A percentile compares a stretch with the other conserved stretches of the same genome.
These are phyloP conservation scores for Ceratocystis colombiana DNA, from an alignment of 2,329 filamentous ascomycete species.

Conservation along the genomic window DNA sequence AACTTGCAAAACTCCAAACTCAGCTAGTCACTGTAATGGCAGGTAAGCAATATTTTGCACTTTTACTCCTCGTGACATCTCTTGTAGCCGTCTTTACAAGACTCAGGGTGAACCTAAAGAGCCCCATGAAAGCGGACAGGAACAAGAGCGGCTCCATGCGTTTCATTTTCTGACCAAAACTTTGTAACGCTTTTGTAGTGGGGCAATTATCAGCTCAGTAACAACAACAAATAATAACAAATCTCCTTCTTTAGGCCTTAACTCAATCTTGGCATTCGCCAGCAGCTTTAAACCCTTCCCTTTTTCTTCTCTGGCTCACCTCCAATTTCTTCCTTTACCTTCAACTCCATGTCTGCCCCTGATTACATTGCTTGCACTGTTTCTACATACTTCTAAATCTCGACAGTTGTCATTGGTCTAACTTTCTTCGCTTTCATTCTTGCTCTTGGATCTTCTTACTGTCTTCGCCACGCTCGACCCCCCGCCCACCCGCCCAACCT, in stretches of 20 bases:
- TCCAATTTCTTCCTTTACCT: neutral
- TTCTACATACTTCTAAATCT: neutral
- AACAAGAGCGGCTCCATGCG: neutral
- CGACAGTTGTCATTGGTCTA: neutral
- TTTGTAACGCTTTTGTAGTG: neutral
- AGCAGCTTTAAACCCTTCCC: neutral
- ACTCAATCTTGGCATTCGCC: neutral
- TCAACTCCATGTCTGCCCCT: neutral
- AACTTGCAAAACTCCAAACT: no score
- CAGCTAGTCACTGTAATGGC: no score
- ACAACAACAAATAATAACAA: constrained; percentile 3
- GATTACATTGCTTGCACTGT: neutral
- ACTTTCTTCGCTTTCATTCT: neutral
- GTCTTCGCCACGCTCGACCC: neutral
- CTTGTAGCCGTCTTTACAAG: no score
- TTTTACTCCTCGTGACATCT: no score
- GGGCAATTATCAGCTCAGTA: neutral
- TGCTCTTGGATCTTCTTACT: neutral
- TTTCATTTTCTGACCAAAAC: neutral
- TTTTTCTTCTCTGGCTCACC: neutral
- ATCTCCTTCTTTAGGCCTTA: neutral
- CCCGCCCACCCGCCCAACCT: neutral
- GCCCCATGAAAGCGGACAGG: no score
- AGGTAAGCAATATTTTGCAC: no score
- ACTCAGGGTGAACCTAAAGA: no score